Evolutionary conservation across 2,329 filamentous ascomycete species (phyloP).

Genomic region (Diaporthe vaccinii): DNA sequence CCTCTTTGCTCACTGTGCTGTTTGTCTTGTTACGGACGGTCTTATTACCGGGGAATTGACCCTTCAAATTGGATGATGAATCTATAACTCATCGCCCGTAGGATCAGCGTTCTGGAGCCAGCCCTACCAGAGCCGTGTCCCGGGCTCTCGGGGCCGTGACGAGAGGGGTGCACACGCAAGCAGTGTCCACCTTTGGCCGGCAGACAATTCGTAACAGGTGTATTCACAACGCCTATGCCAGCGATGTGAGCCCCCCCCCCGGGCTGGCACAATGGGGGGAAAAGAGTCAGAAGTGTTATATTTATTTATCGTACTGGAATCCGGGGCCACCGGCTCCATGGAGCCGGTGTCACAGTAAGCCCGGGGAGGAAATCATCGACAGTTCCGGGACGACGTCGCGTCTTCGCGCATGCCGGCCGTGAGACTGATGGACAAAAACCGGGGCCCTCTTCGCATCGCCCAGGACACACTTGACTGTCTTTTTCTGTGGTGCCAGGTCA

Average conservation of each 20-base stretch:
- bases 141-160: not conserved
- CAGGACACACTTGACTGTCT: not conserved
- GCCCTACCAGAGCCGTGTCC: not conserved
- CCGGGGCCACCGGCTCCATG: not conserved
- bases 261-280: no score
- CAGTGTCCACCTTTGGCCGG: not conserved
- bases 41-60: not conserved
- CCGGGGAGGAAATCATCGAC: not conserved
- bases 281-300: not conserved
- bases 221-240: not conserved
- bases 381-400: not conserved
- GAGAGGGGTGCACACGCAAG: not conserved
- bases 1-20: not conserved
- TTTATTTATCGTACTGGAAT: slow-evolving; percentile 9
- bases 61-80: not conserved
- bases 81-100: not conserved
- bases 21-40: not conserved
- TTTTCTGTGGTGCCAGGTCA: not conserved
- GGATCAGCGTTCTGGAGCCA: slow-evolving; percentile 6
- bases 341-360: not conserved
- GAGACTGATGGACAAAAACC: not conserved
- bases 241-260: not conserved
- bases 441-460: not conserved
- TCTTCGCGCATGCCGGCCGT: not conserved
- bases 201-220: not conserved